phyloP scores from a whole-genome alignment of 805 yeast species.

The Metschnikowia hibisci region DNA sequence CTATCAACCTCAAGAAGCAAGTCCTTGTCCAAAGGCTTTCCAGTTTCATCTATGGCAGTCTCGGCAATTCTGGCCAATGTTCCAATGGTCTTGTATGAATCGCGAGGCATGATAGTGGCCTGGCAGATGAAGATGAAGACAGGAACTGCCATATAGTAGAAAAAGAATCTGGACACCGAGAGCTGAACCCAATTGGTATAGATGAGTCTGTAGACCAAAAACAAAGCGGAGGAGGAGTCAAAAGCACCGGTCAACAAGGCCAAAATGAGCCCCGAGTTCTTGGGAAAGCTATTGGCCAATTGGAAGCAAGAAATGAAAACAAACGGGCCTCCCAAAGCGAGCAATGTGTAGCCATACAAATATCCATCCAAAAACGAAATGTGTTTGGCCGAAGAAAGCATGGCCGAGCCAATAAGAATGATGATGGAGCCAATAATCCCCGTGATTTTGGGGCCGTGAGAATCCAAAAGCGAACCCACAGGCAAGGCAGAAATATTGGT shows the following conservation, averaged over 20 bases:
- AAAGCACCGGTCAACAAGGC: conserved; percentile 92
- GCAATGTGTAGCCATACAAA: conserved; percentile 63
- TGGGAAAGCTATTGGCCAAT: conserved; percentile 81
- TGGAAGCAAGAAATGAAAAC: conserved; percentile 89
- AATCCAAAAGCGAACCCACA: conserved; percentile 77
- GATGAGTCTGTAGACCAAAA: conserved; percentile 63
- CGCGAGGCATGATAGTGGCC: conserved; percentile 71
- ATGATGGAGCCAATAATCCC: conserved; percentile 70
- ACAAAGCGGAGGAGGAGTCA: conserved; percentile 88
- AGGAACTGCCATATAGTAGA: conserved; percentile 68
- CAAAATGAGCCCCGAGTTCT: conserved; percentile 71
- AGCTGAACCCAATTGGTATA: conserved; percentile 46
- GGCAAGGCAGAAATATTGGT: conserved; percentile 80
- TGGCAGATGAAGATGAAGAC: conserved; percentile 72
- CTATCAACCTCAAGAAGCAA: conserved; percentile 35
- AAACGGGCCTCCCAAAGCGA: conserved; percentile 93
- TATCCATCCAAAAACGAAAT: conserved; percentile 56
- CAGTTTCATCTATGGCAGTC: conserved; percentile 71
- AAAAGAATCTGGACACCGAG: conserved; percentile 58
- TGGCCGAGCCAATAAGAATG: conserved; percentile 52
- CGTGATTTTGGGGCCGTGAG: conserved; percentile 74
- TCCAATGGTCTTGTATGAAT: conserved; percentile 69
- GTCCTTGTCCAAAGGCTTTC: conserved; percentile 51
- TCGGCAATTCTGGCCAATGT: conserved; percentile 64
- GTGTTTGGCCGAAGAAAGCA: conserved; percentile 38